Evolutionary conservation across 1,139 yeast genomes (phyloP), one percentile per base, ranked within the genome.

Genomic region (Saccharomyces hybrid): DNA sequence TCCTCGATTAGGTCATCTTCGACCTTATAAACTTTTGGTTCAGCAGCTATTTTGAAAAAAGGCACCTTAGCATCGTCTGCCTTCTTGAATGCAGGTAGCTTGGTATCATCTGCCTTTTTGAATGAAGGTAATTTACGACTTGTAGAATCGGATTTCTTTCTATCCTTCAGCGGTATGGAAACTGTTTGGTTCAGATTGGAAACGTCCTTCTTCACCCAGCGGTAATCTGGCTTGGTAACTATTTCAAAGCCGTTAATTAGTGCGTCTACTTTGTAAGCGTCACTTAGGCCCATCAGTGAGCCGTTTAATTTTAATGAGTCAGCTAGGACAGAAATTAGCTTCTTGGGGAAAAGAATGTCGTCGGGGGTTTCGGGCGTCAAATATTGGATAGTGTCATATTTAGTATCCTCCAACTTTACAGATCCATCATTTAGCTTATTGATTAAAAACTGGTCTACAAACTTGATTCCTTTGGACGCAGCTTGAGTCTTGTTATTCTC

Each of bases 401-500:
- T 63, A 23, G 70, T 68, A 2, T 69, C 62, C 1, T 73, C 73
- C 48, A 86, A 71, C 47, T 69, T 70, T n/a, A 84, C 82, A n/a
- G 78, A 79, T 5, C 77, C 78, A 47, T 74, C 77, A 44, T 86
- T 81, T 46, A 88, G 79, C 56, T 95, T 76, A 66, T 87, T 93
- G 49, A 87, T 79, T 52, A 88, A 79, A 51, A 55, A 66, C 53
- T 70, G 70, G 49, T 66, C 67, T 27, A 51, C 54, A 23, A 62
- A 53, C 27, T 51, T 54, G 14, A 63, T 56, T 31, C 61, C 61
- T 9, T 62, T 59, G n/a, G 60, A 53, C 25, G 66, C 64, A 46
- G 70, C 65, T 46, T 54, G 51, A 34, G 66, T 63, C 61, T 81
- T 79, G 49, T 73, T 67, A 2, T 61, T 53, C 49, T 73, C 77